phyloP scores from a whole-genome alignment of 805 yeast species.

The Lipomyces yamadae region DNA sequence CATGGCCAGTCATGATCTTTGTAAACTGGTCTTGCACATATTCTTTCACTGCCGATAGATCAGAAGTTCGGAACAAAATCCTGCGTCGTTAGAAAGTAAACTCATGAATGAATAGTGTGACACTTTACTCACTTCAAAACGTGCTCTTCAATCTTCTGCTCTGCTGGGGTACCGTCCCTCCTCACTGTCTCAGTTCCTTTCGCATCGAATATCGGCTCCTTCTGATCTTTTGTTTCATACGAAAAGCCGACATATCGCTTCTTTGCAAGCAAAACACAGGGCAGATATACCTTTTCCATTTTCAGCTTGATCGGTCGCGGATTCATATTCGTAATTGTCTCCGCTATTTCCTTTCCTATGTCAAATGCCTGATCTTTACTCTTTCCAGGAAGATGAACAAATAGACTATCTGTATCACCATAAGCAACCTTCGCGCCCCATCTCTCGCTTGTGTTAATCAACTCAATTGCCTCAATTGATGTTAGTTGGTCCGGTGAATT shows the following conservation, averaged over 20 bases:
- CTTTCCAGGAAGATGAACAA: slow-evolving; percentile 87
- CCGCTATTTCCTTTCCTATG: slow-evolving; percentile 74
- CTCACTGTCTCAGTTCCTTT: slow-evolving; percentile 95
- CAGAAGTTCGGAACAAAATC: slow-evolving; percentile 70
- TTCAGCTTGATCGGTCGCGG: slow-evolving; percentile 84
- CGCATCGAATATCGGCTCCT: slow-evolving; percentile 79
- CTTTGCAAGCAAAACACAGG: slow-evolving; percentile 79
- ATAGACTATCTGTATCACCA: slow-evolving; percentile 95
- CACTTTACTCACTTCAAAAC: slow-evolving; percentile 48
- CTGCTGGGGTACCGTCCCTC: slow-evolving; percentile 94
- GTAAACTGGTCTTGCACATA: slow-evolving; percentile 70
- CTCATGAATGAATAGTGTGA: not conserved
- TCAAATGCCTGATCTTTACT: slow-evolving; percentile 75
- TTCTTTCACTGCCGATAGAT: slow-evolving; percentile 69
- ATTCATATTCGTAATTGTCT: slow-evolving; percentile 61
- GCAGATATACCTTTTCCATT: slow-evolving; percentile 91
- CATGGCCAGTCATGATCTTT: slow-evolving; percentile 64
- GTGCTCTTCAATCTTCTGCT: slow-evolving; percentile 77
- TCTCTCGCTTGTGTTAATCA: slow-evolving; percentile 60
- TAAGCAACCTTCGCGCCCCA: slow-evolving; percentile 95
- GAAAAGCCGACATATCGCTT: slow-evolving; percentile 90
- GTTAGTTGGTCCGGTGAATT: slow-evolving; percentile 37
- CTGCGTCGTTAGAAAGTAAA: slow-evolving; percentile 40
- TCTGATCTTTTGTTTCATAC: slow-evolving; percentile 63
- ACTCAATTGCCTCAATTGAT: slow-evolving; percentile 56